These are phyloP conservation scores for Geotrichum australiense DNA, from an alignment of 1,139 yeast genomes.

Conservation along the genomic window DNA sequence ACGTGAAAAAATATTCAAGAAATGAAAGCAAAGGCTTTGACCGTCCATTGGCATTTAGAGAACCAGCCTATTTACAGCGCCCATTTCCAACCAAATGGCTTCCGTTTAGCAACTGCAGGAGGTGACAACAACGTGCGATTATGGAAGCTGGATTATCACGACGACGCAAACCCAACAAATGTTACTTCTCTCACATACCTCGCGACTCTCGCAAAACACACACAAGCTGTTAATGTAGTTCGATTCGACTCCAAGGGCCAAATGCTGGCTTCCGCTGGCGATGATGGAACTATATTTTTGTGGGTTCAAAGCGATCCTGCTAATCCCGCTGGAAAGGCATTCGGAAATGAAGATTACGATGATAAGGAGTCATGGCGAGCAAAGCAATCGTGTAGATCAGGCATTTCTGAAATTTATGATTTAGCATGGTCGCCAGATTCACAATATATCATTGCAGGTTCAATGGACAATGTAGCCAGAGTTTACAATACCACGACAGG, in stretches of 20 bases:
- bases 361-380: slow-evolving; percentile 67
- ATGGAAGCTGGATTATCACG: slow-evolving; percentile 37
- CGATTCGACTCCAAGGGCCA: slow-evolving; percentile 60
- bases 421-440: slow-evolving; percentile 88
- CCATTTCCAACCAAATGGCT: slow-evolving; percentile 56
- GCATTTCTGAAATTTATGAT: slow-evolving; percentile 78
- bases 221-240: slow-evolving; percentile 90
- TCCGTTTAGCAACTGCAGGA: slow-evolving; percentile 78
- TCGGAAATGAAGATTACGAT: slow-evolving; percentile 39
- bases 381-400: slow-evolving; percentile 48
- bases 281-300: slow-evolving; percentile 79
- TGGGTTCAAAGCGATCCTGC: slow-evolving; percentile 49
- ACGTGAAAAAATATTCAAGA: no score
- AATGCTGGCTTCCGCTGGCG: slow-evolving; percentile 82
- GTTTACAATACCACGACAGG: slow-evolving; percentile 57
- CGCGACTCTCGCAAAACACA: slow-evolving; percentile 76
- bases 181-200: slow-evolving; percentile 47
- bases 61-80: slow-evolving; percentile 78
- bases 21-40: slow-evolving; percentile 55
- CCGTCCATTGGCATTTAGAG: slow-evolving; percentile 79
- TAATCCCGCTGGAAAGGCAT: slow-evolving; percentile 8
- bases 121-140: slow-evolving; percentile 86
- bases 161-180: slow-evolving; percentile 23
- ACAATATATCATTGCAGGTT: slow-evolving; percentile 69
- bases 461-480: slow-evolving; percentile 81